Evolutionary conservation across 164 flowering plant species (phyloP).

Genomic region (Sedum album): DNA sequence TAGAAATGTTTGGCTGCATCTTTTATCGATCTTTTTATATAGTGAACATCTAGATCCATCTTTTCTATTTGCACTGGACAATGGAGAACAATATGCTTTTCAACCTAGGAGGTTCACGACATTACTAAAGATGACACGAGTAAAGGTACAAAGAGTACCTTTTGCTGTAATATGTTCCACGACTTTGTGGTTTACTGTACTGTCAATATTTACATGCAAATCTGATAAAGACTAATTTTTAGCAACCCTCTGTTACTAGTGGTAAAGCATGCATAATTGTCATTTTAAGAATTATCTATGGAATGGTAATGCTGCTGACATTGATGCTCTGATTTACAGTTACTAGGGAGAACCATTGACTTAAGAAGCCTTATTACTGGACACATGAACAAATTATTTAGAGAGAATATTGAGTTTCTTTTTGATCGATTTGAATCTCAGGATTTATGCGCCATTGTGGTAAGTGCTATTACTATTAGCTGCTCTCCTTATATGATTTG

Average conservation of each 20-base stretch:
- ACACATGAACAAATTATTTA: constrained; percentile 78
- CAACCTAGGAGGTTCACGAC: constrained; percentile 73
- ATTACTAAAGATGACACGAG: constrained; percentile 71
- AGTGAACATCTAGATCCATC: constrained; percentile 95
- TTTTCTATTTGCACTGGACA: constrained; percentile 84
- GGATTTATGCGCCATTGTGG: constrained; percentile 92
- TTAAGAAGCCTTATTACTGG: constrained; percentile 75
- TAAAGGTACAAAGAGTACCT: constrained; percentile 43
- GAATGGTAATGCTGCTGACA: constrained; percentile 3
- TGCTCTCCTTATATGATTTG: background rate
- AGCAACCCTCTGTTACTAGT: too few species aligned
- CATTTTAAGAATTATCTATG: background rate
- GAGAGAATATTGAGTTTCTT: constrained; percentile 89
- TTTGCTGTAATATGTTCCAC: background rate
- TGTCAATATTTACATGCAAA: background rate
- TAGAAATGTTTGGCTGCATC: background rate
- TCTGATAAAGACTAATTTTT: background rate
- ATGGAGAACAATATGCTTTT: constrained; percentile 75
- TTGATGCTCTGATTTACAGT: constrained; percentile 25
- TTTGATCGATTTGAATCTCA: constrained; percentile 97
- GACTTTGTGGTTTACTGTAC: background rate
- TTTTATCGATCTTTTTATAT: constrained; percentile 13
- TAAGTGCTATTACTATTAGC: constrained; percentile 19
- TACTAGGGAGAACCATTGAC: constrained; percentile 86
- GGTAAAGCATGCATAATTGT: background rate